Percentiles rank a stretch among this genome's conserved stretches.
Conservation (phyloP, 2,329 filamentous ascomycete species). For the Drechmeria coniospora region DNA sequence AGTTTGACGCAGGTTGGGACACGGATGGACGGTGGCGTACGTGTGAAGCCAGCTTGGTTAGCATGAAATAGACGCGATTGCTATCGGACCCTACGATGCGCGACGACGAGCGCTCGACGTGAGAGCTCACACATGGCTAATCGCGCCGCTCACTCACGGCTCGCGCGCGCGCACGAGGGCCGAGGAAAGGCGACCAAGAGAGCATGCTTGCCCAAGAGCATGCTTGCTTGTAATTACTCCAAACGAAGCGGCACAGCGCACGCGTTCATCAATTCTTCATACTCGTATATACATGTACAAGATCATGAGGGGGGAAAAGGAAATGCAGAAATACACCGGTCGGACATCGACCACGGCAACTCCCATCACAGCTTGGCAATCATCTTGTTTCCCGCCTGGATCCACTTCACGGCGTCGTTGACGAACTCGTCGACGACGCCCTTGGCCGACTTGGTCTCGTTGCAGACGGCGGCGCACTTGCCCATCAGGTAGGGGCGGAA, state of each 20-base stretch:
- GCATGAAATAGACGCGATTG: slow-evolving; percentile 17
- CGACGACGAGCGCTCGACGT: neutral
- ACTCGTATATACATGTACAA: slow-evolving; percentile 10
- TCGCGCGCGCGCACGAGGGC: no score
- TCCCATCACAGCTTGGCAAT: slow-evolving; percentile 61
- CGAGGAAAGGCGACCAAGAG: no score
- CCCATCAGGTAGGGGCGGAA: slow-evolving; percentile 90
- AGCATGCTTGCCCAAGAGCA: no score
- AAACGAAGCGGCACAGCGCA: neutral
- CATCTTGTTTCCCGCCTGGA: slow-evolving; percentile 54
- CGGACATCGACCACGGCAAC: neutral
- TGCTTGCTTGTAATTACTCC: no score
- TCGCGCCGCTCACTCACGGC: no score
- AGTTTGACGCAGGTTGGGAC: neutral
- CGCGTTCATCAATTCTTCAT: slow-evolving; percentile 1
- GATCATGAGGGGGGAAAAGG: slow-evolving; percentile 6
- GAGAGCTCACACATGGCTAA: neutral
- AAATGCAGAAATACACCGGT: slow-evolving; percentile 3
- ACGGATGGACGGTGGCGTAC: slow-evolving; percentile 12
- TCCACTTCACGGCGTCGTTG: slow-evolving; percentile 54
- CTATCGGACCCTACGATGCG: no score
- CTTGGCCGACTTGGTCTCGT: slow-evolving; percentile 84
- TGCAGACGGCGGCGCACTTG: slow-evolving; percentile 85
- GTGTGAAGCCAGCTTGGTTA: slow-evolving; percentile 16
- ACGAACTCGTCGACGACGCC: slow-evolving; percentile 91